Percentiles rank a stretch among this genome's conserved stretches.
Conservation (phyloP, 768 basidiomycete species). For the Suillus fuscotomentosus region DNA sequence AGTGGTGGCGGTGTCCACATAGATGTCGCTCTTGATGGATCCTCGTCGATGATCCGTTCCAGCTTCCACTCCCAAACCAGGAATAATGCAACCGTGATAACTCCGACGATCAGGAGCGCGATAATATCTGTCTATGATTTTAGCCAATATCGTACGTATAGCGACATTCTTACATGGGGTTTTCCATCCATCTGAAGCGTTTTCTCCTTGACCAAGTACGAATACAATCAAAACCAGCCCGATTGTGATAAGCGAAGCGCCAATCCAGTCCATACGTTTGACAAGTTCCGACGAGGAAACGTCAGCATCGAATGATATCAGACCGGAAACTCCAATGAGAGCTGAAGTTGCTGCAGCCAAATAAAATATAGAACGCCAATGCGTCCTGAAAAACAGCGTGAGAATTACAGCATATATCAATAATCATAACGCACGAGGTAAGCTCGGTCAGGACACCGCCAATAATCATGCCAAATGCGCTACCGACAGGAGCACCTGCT, state of each 20-base stretch:
- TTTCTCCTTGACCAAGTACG: slow-evolving; percentile 66
- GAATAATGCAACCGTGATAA: slow-evolving; percentile 56
- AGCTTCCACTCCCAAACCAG: slow-evolving; percentile 65
- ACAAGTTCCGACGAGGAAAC: slow-evolving; percentile 35
- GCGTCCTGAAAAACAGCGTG: slow-evolving; percentile 19
- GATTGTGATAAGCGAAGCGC: slow-evolving; percentile 60
- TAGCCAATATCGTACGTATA: slow-evolving; percentile 19
- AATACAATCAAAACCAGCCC: slow-evolving; percentile 74
- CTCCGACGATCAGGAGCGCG: slow-evolving; percentile 59
- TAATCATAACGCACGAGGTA: slow-evolving; percentile 28
- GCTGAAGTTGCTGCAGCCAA: slow-evolving; percentile 56
- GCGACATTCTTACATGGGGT: slow-evolving; percentile 45
- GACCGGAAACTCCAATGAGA: slow-evolving; percentile 49
- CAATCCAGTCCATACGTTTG: slow-evolving; percentile 73
- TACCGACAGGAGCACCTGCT: slow-evolving; percentile 83
- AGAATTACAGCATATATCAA: neutral
- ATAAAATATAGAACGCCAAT: slow-evolving; percentile 72
- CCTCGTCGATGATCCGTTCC: slow-evolving; percentile 31
- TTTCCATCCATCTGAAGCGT: slow-evolving; percentile 58
- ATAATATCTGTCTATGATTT: slow-evolving; percentile 56
- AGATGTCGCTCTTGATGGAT: slow-evolving; percentile 18
- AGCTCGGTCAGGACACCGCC: slow-evolving; percentile 74
- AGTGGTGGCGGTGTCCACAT: slow-evolving; percentile 54
- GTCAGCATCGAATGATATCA: slow-evolving; percentile 65
- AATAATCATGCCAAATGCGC: slow-evolving; percentile 62